Conservation (phyloP, 2,329 filamentous ascomycete species). For the Cytospora paraplurivora region DNA sequence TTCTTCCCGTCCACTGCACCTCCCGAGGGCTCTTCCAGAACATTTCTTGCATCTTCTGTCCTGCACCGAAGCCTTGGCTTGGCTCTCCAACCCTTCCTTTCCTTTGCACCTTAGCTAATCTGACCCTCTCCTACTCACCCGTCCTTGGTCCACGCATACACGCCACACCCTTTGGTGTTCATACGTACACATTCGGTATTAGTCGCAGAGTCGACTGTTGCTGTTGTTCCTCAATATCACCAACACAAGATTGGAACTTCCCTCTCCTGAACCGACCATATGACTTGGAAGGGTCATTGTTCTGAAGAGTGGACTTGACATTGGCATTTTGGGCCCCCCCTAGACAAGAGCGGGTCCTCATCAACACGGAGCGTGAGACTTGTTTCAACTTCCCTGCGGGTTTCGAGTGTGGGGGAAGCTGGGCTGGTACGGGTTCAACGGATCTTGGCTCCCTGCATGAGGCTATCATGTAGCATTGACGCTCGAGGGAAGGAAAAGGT, state of each 20-base stretch:
- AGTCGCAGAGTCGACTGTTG: background rate
- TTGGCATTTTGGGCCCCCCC: constrained; percentile 5
- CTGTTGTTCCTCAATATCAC: background rate
- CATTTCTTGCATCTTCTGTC: constrained; percentile 12
- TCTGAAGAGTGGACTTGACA: constrained; percentile 24
- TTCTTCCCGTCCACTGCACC: constrained; percentile 14
- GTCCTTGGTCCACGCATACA: background rate
- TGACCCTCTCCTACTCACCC: constrained; percentile 9
- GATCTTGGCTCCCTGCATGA: constrained; percentile 9
- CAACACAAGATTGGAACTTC: background rate
- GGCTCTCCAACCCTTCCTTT: constrained; percentile 12
- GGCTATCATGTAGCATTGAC: constrained; percentile 24
- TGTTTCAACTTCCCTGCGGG: background rate
- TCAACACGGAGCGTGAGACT: background rate
- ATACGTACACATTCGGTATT: background rate
- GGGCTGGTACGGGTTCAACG: background rate
- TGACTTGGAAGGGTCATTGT: constrained; percentile 22
- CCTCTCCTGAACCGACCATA: background rate
- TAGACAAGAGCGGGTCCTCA: background rate
- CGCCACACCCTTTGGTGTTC: background rate
- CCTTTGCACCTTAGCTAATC: constrained; percentile 5
- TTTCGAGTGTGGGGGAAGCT: background rate
- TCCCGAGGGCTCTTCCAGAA: constrained; percentile 3
- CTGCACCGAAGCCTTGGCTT: constrained; percentile 19
- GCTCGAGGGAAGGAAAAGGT: constrained; percentile 15